A percentile compares a stretch with the other conserved stretches of the same genome.
Evolutionary conservation across 805 yeast genomes (phyloP).

Genomic region (Clavispora santaluciae): DNA sequence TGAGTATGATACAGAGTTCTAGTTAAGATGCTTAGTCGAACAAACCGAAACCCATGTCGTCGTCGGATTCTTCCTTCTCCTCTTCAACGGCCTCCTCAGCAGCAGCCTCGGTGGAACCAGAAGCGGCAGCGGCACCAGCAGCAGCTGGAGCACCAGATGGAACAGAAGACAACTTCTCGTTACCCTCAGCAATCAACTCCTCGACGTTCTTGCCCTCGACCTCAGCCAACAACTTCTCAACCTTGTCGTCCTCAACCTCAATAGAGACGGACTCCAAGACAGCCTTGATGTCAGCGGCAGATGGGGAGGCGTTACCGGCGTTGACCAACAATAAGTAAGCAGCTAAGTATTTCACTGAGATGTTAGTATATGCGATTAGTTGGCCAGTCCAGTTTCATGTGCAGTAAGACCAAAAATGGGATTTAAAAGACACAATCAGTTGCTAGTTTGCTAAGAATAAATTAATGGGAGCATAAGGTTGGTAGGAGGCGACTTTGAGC

Average conservation of each 20-base stretch:
- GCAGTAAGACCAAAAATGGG: no score
- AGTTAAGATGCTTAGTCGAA: constrained; percentile 21
- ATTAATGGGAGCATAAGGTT: no score
- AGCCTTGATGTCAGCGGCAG: constrained; percentile 37
- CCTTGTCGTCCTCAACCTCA: constrained; percentile 32
- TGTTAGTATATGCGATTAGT: constrained; percentile 19
- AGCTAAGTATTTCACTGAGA: constrained; percentile 42
- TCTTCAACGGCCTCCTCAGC: constrained; percentile 24
- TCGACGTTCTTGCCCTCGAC: constrained; percentile 33
- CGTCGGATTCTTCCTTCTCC: constrained; percentile 23
- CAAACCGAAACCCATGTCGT: constrained; percentile 32
- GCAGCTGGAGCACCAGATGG: constrained; percentile 32
- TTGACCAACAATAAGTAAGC: constrained; percentile 44
- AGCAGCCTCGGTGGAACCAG: constrained; percentile 20
- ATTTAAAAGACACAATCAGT: no score
- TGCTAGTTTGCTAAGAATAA: no score
- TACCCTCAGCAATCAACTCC: constrained; percentile 35
- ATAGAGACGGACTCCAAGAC: constrained; percentile 38
- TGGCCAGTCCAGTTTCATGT: no score
- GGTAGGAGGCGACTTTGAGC: no score
- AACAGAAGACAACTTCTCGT: constrained; percentile 32
- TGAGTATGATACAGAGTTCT: constrained; percentile 9
- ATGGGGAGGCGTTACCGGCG: constrained; percentile 44
- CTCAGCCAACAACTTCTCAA: constrained; percentile 31
- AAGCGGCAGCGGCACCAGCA: constrained; percentile 22